phyloP scores from a whole-genome alignment of 768 basidiomycete genomes.

The Lactifluus volemus region DNA sequence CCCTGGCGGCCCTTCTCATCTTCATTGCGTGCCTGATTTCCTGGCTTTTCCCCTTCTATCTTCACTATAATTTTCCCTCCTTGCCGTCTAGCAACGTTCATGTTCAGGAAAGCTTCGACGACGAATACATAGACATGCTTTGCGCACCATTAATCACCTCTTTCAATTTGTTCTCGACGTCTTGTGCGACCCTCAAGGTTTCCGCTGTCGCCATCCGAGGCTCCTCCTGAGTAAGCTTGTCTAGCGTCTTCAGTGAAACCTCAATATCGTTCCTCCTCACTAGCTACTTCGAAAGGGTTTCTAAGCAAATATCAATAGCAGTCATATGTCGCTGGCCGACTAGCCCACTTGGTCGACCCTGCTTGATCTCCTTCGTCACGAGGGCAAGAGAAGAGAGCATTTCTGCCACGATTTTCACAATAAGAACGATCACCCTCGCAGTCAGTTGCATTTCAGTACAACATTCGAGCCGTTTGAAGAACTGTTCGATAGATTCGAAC shows the following conservation, averaged over 20 bases:
- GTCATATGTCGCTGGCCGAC: too few relatives aligned
- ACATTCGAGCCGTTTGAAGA: background rate
- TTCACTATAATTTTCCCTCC: too few relatives aligned
- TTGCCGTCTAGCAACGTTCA: too few relatives aligned
- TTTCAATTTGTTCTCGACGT: too few relatives aligned
- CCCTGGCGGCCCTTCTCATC: too few relatives aligned
- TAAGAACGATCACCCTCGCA: background rate
- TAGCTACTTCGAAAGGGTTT: background rate
- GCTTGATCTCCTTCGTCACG: background rate
- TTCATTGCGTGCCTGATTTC: too few relatives aligned
- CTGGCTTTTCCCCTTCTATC: too few relatives aligned
- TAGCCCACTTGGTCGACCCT: background rate
- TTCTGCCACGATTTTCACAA: background rate
- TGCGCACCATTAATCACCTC: too few relatives aligned
- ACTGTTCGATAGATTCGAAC: background rate
- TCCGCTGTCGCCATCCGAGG: too few relatives aligned
- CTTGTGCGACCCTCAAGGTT: too few relatives aligned
- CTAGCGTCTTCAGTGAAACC: background rate
- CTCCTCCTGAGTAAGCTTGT: background rate
- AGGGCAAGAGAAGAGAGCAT: background rate
- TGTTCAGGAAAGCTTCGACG: too few relatives aligned
- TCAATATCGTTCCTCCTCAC: background rate
- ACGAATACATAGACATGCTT: too few relatives aligned
- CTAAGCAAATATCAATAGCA: background rate
- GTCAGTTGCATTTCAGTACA: background rate